Percentiles rank a stretch among this genome's conserved stretches.
phyloP scores from a whole-genome alignment of 768 basidiomycete species.

The Holtermanniella nyarrowii region DNA sequence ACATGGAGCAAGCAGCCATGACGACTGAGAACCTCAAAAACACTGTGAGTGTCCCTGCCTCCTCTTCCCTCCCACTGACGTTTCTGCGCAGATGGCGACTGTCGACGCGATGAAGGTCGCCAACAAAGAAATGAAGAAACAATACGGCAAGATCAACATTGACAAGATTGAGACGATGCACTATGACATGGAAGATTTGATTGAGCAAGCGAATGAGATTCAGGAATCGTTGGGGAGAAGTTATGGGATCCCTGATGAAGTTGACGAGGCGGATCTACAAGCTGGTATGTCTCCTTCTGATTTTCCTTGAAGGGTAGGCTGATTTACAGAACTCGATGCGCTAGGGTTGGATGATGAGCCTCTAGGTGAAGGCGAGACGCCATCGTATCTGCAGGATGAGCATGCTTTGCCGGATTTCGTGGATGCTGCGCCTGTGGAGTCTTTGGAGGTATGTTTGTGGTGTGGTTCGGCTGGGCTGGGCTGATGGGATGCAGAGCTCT shows the following conservation, averaged over 20 bases:
- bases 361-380: conserved; percentile 71
- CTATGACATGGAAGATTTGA: conserved; percentile 92
- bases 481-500: background rate
- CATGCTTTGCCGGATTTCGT: conserved; percentile 85
- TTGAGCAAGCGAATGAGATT: conserved; percentile 96
- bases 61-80: background rate
- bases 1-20: conserved; percentile 93
- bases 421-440: conserved; percentile 72
- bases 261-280: conserved; percentile 94
- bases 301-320: background rate
- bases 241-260: conserved; percentile 92
- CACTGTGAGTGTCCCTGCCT: conserved; percentile 45
- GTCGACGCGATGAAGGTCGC: conserved; percentile 91
- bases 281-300: conserved; percentile 55
- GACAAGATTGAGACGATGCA: conserved; percentile 98
- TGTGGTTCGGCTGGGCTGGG: background rate
- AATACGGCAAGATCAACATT: conserved; percentile 93
- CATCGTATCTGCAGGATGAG: conserved; percentile 70
- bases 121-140: conserved; percentile 91
- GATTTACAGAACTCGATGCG: conserved; percentile 71
- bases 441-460: conserved; percentile 17
- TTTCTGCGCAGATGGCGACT: conserved; percentile 62
- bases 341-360: conserved; percentile 58
- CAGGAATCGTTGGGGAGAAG: conserved; percentile 87
- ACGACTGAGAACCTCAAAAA: conserved; percentile 96